Base-by-base conservation (phyloP, 1,284 basidiomycete genomes). In the Puccinia sorghi region DNA sequence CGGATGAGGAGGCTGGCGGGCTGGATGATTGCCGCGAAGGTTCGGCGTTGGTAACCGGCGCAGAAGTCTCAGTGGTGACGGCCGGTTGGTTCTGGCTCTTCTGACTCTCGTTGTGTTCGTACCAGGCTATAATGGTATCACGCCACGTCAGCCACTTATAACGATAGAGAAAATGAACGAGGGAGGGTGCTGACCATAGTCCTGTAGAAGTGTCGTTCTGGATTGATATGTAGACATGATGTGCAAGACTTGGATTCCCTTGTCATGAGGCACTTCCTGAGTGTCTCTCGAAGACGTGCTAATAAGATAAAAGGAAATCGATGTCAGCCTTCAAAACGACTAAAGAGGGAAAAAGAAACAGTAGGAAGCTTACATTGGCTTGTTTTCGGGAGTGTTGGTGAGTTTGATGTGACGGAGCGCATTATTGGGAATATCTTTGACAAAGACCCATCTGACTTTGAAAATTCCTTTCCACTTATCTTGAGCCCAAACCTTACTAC, bases 391-490 rank as follows among this genome's bases (percentile, higher is more conserved):
- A 3, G 94, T 97, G 85, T 97, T 97, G 84, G 93, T 94, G 80
- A 81, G 82, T 7, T 84, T 82, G 74, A 84, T 82, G 84, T 93
- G 92, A 72, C 92, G 88, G 71, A 94, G 85, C 79, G 90, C 91
- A 82, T 91, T 88, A 81, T 95, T 94, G 20, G 94, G 94, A 70
- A 97, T 93, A 83, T 96, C 94, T 79, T 93, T 90, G 74, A 97
- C 93, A 84, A 93, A 97, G 82, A 96, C 91, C 94, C 95, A 97
- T 80, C 90, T 89, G 0, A 96, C 92, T 86, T 93, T 93, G 87
- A 96, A 95, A 72, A 95, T 93, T 27, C 94, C 94, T 86, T 97
- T 97, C 94, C 94, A 97, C 85, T 97, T 97, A 86, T 97, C 93
- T 52, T 94, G 94, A 0, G 94, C 93, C 94, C 94, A 97, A 11